A percentile compares a stretch with the other conserved stretches of the same genome.
These are phyloP conservation scores for Epichloe sp. DNA, from an alignment of 2,329 filamentous ascomycete genomes.

Conservation along the genomic window DNA sequence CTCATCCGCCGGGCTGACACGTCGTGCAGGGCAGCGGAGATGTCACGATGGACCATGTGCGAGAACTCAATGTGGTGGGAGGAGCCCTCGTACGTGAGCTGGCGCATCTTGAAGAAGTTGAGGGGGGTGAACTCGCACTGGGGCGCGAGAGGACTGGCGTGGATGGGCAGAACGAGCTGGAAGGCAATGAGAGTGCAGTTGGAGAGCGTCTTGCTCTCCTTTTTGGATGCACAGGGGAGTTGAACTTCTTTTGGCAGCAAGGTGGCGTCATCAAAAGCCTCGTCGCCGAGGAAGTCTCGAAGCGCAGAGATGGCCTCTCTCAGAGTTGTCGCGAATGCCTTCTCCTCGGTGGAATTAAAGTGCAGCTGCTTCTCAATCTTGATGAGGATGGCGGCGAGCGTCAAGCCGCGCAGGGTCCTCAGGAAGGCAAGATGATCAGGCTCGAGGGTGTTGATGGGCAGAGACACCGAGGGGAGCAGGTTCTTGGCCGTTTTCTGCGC, in stretches of 20 bases:
- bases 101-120: constrained; percentile 52
- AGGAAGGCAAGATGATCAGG: constrained; percentile 42
- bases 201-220: not conserved
- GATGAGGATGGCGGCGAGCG: constrained; percentile 19
- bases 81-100: constrained; percentile 40
- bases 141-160: constrained; percentile 36
- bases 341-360: constrained; percentile 27
- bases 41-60: constrained; percentile 47
- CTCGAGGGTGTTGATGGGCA: constrained; percentile 40
- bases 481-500: constrained; percentile 43
- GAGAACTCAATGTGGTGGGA: constrained; percentile 44
- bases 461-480: constrained; percentile 44
- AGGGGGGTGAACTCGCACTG: constrained; percentile 50
- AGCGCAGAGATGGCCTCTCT: constrained; percentile 27
- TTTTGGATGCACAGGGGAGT: constrained; percentile 23
- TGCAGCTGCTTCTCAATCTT: constrained; percentile 20
- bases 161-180: constrained; percentile 48
- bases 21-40: constrained; percentile 22
- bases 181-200: constrained; percentile 36
- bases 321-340: constrained; percentile 32
- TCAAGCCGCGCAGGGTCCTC: constrained; percentile 32
- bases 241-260: constrained; percentile 29
- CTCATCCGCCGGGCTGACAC: constrained; percentile 7
- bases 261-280: constrained; percentile 31
- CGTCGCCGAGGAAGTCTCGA: constrained; percentile 28